Conservation (phyloP, 768 basidiomycete species). For the Lenzites betulinus region DNA sequence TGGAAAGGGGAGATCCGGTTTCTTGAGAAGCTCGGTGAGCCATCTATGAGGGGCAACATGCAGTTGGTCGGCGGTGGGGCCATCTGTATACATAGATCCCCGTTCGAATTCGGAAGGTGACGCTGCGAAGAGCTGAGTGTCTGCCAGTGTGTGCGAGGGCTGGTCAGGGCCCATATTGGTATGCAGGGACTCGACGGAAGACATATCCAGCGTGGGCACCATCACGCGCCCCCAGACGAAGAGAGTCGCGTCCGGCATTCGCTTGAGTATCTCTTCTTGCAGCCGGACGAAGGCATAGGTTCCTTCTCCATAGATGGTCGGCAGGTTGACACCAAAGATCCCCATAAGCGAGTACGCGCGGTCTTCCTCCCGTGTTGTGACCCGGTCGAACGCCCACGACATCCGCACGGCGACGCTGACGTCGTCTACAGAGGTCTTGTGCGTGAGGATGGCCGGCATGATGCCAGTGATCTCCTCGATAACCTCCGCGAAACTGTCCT, state of each 20-base stretch:
- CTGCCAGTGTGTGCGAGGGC: no score
- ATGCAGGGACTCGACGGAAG: background rate
- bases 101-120: background rate
- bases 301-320: background rate
- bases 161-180: background rate
- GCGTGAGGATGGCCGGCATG: background rate
- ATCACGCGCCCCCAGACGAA: background rate
- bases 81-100: background rate
- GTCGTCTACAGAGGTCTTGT: background rate
- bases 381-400: background rate
- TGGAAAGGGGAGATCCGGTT: background rate
- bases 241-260: background rate
- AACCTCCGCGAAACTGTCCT: background rate
- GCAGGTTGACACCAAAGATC: background rate
- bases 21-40: background rate
- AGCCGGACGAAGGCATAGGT: background rate
- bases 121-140: background rate
- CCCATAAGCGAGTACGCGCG: background rate
- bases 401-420: background rate
- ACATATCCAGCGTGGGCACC: background rate
- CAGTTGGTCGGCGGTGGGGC: background rate
- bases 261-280: slow-evolving; percentile 2
- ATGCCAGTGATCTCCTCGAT: background rate
- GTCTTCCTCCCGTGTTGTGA: background rate
- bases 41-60: background rate